A percentile compares a stretch with the other conserved stretches of the same genome.
Conservation (phyloP, 2,329 filamentous ascomycete genomes). For the Alternaria sp. region DNA sequence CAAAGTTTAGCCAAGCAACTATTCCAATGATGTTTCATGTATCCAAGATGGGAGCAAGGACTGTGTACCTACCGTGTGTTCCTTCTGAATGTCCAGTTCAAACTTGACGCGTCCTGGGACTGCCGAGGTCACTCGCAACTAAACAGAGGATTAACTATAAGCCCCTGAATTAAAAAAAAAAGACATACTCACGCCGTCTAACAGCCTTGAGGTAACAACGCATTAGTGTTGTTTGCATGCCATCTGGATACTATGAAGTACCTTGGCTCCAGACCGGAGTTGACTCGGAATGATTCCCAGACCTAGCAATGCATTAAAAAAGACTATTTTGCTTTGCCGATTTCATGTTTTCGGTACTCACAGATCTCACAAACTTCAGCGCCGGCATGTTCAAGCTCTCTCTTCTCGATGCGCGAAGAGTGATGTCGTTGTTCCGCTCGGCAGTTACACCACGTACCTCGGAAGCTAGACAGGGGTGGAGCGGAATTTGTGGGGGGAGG, state of each 20-base stretch:
- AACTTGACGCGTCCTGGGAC: constrained; percentile 74
- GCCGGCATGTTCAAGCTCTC: constrained; percentile 50
- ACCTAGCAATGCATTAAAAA: constrained; percentile 63
- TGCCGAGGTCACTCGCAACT: constrained; percentile 74
- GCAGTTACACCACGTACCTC: constrained; percentile 25
- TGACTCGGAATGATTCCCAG: constrained; percentile 82
- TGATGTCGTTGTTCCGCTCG: constrained; percentile 38
- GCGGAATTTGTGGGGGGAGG: constrained; percentile 25
- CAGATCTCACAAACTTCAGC: constrained; percentile 70
- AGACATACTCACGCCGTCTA: constrained; percentile 51
- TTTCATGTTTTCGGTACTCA: constrained; percentile 50
- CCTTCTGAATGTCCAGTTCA: constrained; percentile 75
- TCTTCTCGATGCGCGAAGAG: constrained; percentile 22
- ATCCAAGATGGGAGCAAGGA: background rate
- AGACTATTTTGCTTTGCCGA: background rate
- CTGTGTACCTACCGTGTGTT: constrained; percentile 71
- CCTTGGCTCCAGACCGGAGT: constrained; percentile 90
- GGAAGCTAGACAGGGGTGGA: constrained; percentile 34
- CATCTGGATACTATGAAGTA: constrained; percentile 50
- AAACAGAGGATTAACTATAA: too few species aligned
- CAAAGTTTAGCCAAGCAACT: too few species aligned
- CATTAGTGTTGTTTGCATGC: background rate
- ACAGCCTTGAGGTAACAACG: constrained; percentile 40
- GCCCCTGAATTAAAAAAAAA: too few species aligned
- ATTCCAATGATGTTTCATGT: too few species aligned